A percentile compares a stretch with the other conserved stretches of the same genome.
phyloP scores from a whole-genome alignment of 441 rosid species.

The Jatropha podagrica region DNA sequence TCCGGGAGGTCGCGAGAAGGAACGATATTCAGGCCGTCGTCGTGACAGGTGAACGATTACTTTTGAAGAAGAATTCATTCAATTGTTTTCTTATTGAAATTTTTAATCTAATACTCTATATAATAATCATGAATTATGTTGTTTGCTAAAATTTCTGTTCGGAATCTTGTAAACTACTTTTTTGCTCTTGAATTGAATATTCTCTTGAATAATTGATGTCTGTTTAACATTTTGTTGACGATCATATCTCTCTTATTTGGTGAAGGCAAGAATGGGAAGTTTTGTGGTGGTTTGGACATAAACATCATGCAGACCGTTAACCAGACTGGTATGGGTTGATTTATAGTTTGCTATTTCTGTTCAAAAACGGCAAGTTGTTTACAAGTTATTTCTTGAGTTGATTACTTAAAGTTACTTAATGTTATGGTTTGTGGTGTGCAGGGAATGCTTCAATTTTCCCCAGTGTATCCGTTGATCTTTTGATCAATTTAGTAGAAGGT shows the following conservation, averaged over 20 bases:
- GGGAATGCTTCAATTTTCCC: constrained; percentile 77
- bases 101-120: not conserved
- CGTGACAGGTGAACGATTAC: constrained; percentile 51
- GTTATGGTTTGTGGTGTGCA: constrained; percentile 30
- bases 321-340: constrained; percentile 49
- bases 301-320: constrained; percentile 77
- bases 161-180: too few relatives aligned
- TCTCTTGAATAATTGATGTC: not conserved
- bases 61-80: not conserved
- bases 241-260: constrained; percentile 3
- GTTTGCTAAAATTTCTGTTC: too few relatives aligned
- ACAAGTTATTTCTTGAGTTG: not conserved
- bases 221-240: not conserved
- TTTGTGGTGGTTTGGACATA: constrained; percentile 94
- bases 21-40: constrained; percentile 83
- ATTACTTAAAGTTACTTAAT: not conserved
- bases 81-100: not conserved
- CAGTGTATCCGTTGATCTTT: constrained; percentile 77
- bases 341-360: not conserved
- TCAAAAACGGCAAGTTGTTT: too few relatives aligned
- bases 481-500: constrained; percentile 84
- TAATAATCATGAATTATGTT: not conserved
- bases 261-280: constrained; percentile 81
- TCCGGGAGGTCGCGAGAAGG: constrained; percentile 63
- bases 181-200: too few relatives aligned